Conservation (phyloP, 306 rosid genomes). For the Cucumis cinereus region DNA sequence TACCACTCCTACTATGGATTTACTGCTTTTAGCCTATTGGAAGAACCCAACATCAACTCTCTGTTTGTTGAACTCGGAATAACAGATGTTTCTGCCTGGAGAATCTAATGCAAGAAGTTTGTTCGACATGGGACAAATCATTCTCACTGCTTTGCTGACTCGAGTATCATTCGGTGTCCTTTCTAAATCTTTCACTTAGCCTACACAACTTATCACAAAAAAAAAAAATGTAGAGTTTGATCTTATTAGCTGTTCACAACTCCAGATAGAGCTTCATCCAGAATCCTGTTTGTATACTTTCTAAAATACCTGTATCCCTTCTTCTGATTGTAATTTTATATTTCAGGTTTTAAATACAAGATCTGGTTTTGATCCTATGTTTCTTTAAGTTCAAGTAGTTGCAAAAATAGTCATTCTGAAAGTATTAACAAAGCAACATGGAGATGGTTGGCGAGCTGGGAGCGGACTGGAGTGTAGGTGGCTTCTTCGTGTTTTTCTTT, state of each 20-base stretch:
- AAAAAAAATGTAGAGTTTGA: neutral
- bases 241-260: neutral
- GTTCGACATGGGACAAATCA: neutral
- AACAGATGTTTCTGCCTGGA: conserved; percentile 30
- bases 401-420: too few relatives aligned
- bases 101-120: conserved; percentile 17
- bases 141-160: neutral
- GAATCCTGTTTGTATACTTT: neutral
- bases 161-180: neutral
- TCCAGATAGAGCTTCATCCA: neutral
- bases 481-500: too few relatives aligned
- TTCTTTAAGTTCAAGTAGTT: neutral
- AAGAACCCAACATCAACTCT: conserved; percentile 51
- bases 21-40: conserved; percentile 73
- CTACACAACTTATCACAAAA: neutral
- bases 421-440: too few relatives aligned
- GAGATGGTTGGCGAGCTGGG: too few relatives aligned
- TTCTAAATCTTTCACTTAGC: neutral
- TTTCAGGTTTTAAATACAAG: neutral
- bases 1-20: conserved; percentile 79
- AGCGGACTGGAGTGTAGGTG: too few relatives aligned
- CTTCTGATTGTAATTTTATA: neutral
- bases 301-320: neutral
- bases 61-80: conserved; percentile 63
- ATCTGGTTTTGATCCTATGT: neutral